Base-by-base conservation (phyloP, 352 stramenopile genomes). In the Thraustotheca clavata region DNA sequence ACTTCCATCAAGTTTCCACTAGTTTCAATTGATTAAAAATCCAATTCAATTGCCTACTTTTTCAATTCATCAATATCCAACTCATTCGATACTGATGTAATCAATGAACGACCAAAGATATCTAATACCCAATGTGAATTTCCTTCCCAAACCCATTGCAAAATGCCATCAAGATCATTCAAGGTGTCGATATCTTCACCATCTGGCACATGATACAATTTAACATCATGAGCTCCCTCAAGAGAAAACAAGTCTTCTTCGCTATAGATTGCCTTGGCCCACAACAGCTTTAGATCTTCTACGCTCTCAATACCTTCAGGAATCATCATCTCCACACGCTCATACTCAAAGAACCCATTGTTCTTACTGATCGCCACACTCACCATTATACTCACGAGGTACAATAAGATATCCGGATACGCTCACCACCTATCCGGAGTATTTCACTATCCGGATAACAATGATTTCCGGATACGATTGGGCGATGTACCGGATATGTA, bases 351-450 rank as follows among this genome's bases (percentile, higher is more conserved):
- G 65, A 73, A 76, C 38, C 79, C 79, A 67, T 89, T 78, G 70
- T 91, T 91, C 76, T 89, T 89, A 69, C 82, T 88, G 29, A 89
- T 78, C 41, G 87, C 48, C 47, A 89, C 77, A 24, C 68, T 74
- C 75, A 87, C 79, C 34, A 46, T 67, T 24, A 20, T 27, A 34
- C n/a, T 36, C 59, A 22, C 18, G 6, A 12, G 43, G 8, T 52
- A 27, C 16, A 18, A 33, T 16, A 8, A 18, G 16, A 52, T 59
- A 47, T 14, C 20, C 38, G 22, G 49, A 59, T 59, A 48, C 49
- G 22, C 9, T 48, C 43, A 47, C n/a, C n/a, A n/a, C 49, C 9
- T 59, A 59, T 31, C 49, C 49, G 49, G 49, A 31, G 20, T n/a
- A 47, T 12, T 22, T 14, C 16, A 43, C 22, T 32, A 40, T 26